Percentiles rank a stretch among this genome's conserved stretches.
These are phyloP conservation scores for Lipomyces mesembrius DNA, from an alignment of 805 yeast species.

Conservation along the genomic window DNA sequence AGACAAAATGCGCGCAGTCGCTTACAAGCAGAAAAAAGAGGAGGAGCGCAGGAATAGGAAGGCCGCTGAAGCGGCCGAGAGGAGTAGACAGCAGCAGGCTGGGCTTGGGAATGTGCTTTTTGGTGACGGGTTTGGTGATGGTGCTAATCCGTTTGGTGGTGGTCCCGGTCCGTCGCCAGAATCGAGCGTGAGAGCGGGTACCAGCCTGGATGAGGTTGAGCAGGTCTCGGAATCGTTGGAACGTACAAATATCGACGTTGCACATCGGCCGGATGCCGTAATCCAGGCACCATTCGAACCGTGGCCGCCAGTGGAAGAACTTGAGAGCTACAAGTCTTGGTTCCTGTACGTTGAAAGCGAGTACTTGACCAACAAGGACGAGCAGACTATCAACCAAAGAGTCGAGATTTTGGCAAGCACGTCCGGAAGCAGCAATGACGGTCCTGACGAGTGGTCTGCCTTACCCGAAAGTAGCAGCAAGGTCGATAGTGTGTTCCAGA, in stretches of 20 bases:
- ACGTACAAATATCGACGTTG: constrained; percentile 3
- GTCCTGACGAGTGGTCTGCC: constrained; percentile 35
- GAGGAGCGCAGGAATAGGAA: constrained; percentile 51
- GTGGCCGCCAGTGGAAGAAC: constrained; percentile 21
- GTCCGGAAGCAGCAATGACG: constrained; percentile 34
- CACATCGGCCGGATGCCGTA: not conserved
- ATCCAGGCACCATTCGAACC: constrained; percentile 16
- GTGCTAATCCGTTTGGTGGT: constrained; percentile 30
- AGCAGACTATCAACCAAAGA: constrained; percentile 11
- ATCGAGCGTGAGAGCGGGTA: not conserved
- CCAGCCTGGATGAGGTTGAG: constrained; percentile 5
- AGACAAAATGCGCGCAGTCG: constrained; percentile 45
- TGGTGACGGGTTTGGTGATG: constrained; percentile 43
- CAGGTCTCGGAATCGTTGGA: constrained; percentile 10
- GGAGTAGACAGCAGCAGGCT: constrained; percentile 49
- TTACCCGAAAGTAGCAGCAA: constrained; percentile 35
- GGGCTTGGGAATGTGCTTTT: constrained; percentile 46
- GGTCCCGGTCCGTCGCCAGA: constrained; percentile 8
- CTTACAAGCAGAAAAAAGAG: constrained; percentile 43
- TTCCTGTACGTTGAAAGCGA: constrained; percentile 39
- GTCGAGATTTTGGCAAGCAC: constrained; percentile 33
- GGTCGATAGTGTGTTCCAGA: constrained; percentile 78
- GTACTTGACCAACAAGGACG: constrained; percentile 23
- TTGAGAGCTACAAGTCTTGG: constrained; percentile 31
- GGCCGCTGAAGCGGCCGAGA: constrained; percentile 49